Evolutionary conservation across 805 yeast species (phyloP), one percentile per base, ranked within the genome.

Genomic region (Danielia oregonensis): DNA sequence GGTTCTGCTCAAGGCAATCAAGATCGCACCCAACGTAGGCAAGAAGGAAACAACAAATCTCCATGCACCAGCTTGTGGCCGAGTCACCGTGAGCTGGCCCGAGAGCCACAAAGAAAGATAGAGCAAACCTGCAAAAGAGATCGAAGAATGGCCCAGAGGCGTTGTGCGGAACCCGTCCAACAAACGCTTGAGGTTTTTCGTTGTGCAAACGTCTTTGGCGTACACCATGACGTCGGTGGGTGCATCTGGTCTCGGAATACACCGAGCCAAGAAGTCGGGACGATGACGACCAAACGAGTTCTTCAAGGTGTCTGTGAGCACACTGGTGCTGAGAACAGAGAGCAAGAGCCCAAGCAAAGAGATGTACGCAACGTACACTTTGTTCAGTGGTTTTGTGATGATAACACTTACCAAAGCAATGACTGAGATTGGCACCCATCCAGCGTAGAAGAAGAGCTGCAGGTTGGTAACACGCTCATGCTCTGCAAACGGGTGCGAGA

Each of bases 201-300:
- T 66, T 0, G 89, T 82, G 44, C 87, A 82, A 1, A 77, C 82
- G 37, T 82, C 87, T 24, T 64, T 65, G 1, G 88, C 86, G 34
- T 51, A 68, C 16, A 79, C 82, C 47, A 80, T 46, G 1, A 69
- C 63, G 47, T 76, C 65, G 13, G 18, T 44, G 5, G 88, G 81
- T 0, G 89, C 71, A 32, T 65, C 79, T 2, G 60, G 57, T 21
- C 61, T 64, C 4, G 96, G 96, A 14, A 70, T 54, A 57, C 97
- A 91, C 47, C 97, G 72, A 5, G 88, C 86, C 33, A 91, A 60
- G 54, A 89, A 86, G 59, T 91, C 98, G 0, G 98, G 98, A 40
- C 98, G 70, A 42, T 82, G 86, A 53, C 96, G 74, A 4, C 96
- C 97, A 36, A 91, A 76, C 78, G 85, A 78, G 52, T 82, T 79